Conservation (phyloP, 768 basidiomycete species). For the Tricholoma sp. region DNA sequence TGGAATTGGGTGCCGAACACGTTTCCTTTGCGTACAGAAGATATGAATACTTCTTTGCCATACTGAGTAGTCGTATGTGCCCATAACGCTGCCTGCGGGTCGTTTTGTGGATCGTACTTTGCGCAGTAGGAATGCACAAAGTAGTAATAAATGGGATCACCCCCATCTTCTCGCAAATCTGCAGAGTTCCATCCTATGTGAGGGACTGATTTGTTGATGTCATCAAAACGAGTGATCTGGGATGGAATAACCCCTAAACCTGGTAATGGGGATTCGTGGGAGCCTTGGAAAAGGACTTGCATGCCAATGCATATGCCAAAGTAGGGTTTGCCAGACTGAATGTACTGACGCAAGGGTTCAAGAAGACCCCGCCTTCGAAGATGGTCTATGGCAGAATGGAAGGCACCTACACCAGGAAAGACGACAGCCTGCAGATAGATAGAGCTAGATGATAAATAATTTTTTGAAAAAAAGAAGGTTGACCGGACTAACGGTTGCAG, state of each 20-base stretch:
- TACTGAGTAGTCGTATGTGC: slow-evolving; percentile 87
- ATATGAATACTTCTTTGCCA: slow-evolving; percentile 88
- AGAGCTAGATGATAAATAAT: slow-evolving; percentile 9
- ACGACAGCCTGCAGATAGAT: slow-evolving; percentile 69
- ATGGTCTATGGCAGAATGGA: slow-evolving; percentile 80
- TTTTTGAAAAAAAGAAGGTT: background rate
- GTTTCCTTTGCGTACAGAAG: slow-evolving; percentile 76
- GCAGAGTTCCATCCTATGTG: slow-evolving; percentile 98
- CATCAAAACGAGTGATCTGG: slow-evolving; percentile 69
- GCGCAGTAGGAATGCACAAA: slow-evolving; percentile 97
- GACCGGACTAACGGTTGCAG: slow-evolving; percentile 75
- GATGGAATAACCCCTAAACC: slow-evolving; percentile 87
- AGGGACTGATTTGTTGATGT: slow-evolving; percentile 80
- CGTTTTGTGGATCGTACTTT: slow-evolving; percentile 54
- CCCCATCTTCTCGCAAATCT: slow-evolving; percentile 43
- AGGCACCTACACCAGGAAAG: slow-evolving; percentile 96
- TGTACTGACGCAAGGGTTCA: slow-evolving; percentile 76
- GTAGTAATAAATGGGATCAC: slow-evolving; percentile 73
- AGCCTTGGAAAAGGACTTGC: slow-evolving; percentile 90
- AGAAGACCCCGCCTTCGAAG: slow-evolving; percentile 69
- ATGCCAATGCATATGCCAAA: slow-evolving; percentile 99
- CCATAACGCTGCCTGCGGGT: slow-evolving; percentile 65
- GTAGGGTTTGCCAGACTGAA: slow-evolving; percentile 86
- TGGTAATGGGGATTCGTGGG: slow-evolving; percentile 66
- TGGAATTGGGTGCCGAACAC: slow-evolving; percentile 96